Conservation (phyloP, 345 rosid species). For the Arabis hirsuta region DNA sequence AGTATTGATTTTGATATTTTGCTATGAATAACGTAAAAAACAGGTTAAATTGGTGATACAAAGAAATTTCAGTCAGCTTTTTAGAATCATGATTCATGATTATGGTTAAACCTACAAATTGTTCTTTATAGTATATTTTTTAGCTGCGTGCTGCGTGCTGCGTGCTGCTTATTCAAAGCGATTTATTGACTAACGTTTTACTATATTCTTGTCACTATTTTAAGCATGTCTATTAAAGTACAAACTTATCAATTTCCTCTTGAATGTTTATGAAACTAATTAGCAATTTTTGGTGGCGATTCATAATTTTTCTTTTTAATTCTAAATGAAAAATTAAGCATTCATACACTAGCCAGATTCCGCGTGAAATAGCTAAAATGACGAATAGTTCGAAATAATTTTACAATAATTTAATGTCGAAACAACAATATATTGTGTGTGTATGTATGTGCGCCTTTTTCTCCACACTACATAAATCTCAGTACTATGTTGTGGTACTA, state of each 20-base stretch:
- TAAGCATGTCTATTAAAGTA: slow-evolving; percentile 4
- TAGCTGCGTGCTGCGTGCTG: slow-evolving; percentile 17
- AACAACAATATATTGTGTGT: too few species aligned
- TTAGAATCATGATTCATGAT: not conserved
- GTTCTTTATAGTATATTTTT: not conserved
- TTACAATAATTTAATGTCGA: too few species aligned
- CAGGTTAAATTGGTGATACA: not conserved
- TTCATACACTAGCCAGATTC: not conserved
- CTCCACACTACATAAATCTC: not conserved
- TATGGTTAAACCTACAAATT: not conserved
- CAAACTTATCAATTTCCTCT: not conserved
- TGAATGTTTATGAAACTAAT: not conserved
- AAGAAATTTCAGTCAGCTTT: not conserved
- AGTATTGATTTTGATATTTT: too few species aligned
- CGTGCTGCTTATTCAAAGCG: not conserved
- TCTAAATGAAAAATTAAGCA: not conserved
- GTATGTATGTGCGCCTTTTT: not conserved
- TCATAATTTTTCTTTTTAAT: not conserved
- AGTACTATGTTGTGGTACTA: not conserved
- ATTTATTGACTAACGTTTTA: slow-evolving; percentile 22
- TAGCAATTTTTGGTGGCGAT: not conserved
- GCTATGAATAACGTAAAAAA: too few species aligned
- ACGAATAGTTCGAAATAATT: not conserved
- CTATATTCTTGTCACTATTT: not conserved
- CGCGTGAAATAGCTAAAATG: not conserved